These are phyloP conservation scores for Conringia planisiliqua DNA, from an alignment of 345 rosid species.

Conservation along the genomic window DNA sequence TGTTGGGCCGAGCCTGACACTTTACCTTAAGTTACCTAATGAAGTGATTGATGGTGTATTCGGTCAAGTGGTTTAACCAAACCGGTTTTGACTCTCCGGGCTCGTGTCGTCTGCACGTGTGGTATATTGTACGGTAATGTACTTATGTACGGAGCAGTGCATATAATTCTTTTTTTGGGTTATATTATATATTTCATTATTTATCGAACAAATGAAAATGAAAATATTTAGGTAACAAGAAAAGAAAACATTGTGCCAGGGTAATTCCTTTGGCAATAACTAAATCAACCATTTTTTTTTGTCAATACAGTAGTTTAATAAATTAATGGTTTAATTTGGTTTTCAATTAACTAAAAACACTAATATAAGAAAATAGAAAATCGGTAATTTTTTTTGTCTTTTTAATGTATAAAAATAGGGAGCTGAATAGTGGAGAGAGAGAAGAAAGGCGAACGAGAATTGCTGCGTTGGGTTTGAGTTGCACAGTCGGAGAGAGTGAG, in stretches of 20 bases:
- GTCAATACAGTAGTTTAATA: background rate
- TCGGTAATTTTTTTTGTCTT: background rate
- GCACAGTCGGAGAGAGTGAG: constrained; percentile 24
- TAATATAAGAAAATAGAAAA: background rate
- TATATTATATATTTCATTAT: no score
- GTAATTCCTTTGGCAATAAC: background rate
- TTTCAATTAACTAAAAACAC: background rate
- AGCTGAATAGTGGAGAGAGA: constrained; percentile 8
- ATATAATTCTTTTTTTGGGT: background rate
- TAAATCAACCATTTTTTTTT: background rate
- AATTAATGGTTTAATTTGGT: background rate
- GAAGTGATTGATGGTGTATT: background rate
- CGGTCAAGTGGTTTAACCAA: background rate
- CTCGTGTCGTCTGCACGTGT: background rate
- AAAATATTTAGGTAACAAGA: background rate
- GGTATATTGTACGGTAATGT: background rate
- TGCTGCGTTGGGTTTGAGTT: constrained; percentile 28
- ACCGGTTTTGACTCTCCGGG: background rate
- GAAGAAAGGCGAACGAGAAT: background rate
- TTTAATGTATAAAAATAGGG: constrained; percentile 18
- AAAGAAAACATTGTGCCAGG: background rate
- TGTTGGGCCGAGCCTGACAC: background rate
- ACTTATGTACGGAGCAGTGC: background rate
- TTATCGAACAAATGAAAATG: background rate
- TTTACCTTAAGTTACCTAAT: no score